Base-by-base conservation (phyloP, 768 basidiomycete species). In the Galerina marginata region DNA sequence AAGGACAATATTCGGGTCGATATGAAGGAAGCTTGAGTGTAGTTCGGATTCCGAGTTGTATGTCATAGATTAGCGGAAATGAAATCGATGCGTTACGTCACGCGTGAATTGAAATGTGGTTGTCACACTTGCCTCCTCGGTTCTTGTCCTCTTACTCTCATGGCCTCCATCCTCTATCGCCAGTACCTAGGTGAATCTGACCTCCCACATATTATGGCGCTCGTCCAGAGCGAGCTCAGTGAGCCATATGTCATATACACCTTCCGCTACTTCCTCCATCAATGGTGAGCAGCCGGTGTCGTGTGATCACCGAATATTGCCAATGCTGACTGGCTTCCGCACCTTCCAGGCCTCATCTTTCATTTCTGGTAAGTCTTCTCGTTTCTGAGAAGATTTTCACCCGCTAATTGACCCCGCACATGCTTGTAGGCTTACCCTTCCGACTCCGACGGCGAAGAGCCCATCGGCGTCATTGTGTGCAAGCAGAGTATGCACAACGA, bases 241-340 rank as follows among this genome's bases (percentile, higher is more conserved):
- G 96, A 98, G 75, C 96, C 96, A 44, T 99, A 95, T 76, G 93
- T 96, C 54, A 88, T 94, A 44, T 98, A 96, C 77, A 98, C 96
- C 0, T 98, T 95, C 68, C 90, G 96, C 2, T 98, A 99, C 74
- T 99, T 99, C 73, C 84, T 99, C 6, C 87, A 95, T 71, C 92
- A 95, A 67, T 99, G 97, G 97, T 97, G 58, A 68, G 93, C 78
- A 50, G 45, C 45, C 43, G 50, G 60, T 63, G 70, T 75, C 73
- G 72, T 75, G 72, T 75, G 73, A 75, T 70, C 64, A 55, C 53
- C 39, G 49, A 52, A 3, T 57, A 57, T 62, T 56, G 60, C 61
- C 63, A 46, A 67, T 60, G 33, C 29, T 57, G 29, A 59, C 54
- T 56, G 68, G 48, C 54, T 64, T 61, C 49, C 38, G n/a, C 25